Evolutionary conservation across 2,329 filamentous ascomycete species (phyloP), one percentile per base, ranked within the genome.

Genomic region (Purpureocillium takamizusanense): DNA sequence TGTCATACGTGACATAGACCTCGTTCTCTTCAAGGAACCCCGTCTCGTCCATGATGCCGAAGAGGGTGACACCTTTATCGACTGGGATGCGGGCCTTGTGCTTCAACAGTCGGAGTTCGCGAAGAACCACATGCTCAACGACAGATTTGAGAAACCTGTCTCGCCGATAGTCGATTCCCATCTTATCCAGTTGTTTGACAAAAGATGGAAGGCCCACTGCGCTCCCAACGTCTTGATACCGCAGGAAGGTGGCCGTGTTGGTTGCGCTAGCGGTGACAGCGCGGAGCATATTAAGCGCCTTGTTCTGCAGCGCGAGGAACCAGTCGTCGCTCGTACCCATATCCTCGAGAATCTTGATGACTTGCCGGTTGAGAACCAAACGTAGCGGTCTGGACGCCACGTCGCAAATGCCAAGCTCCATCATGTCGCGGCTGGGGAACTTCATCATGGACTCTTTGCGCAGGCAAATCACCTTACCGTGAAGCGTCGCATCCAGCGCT

Each of bases 341-440:
- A 46, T 94, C 87, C 51, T 94, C 87, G 1, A 94, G 57, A 5
- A 94, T 87, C 54, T 94, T 94, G 61, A 94, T 87, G 43, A 89
- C 68, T 46, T 86, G 85, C 1, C 83, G 78, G 51, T 94, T 94
- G 1, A 94, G 69, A 14, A 79, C 75, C 47, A 89, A 67, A 0
- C 74, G 74, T 7, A 90, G 69, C 0, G 84, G 80, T 36, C 70
- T 76, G 29, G 76, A 77, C 0, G 78, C 79, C 31, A 76, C 70
- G 34, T 82, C 83, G 51, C 83, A 89, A 33, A 88, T 85, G 42
- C 83, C 84, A 2, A 90, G 65, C 36, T 81, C 71, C 4, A 54
- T 55, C 2, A 54, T 61, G 30, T 74, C 67, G 0, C 62, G 51
- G 37, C 76, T 79, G 1, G 69, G 54, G 46, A 92, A 94, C 49